A percentile compares a stretch with the other conserved stretches of the same genome.
Conservation (phyloP, 2,329 filamentous ascomycete species). For the Nannizziopsis arthrosporioides region DNA sequence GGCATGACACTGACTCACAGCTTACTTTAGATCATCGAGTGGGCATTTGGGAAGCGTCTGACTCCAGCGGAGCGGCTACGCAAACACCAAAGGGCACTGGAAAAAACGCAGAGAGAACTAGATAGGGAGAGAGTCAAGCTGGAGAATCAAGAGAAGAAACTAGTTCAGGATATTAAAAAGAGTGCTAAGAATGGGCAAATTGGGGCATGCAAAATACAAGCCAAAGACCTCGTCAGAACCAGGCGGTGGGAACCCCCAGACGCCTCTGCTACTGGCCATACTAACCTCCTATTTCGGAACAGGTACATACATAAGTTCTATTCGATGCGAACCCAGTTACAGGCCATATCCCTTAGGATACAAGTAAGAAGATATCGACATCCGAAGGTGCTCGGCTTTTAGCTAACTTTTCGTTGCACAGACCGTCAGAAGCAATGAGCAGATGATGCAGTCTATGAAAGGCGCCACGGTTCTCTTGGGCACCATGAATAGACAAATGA, state of each 20-base stretch:
- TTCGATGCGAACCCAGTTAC: slow-evolving; percentile 90
- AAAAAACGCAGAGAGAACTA: slow-evolving; percentile 93
- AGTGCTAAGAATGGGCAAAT: slow-evolving; percentile 97
- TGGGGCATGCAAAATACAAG: slow-evolving; percentile 96
- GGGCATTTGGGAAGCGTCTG: slow-evolving; percentile 98
- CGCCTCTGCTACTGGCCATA: background rate
- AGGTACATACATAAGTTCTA: slow-evolving; percentile 98
- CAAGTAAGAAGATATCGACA: slow-evolving; percentile 50
- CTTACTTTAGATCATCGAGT: slow-evolving; percentile 72
- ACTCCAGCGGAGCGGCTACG: slow-evolving; percentile 61
- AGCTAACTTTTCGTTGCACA: background rate
- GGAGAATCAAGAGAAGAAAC: slow-evolving; percentile 97
- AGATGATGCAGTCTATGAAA: slow-evolving; percentile 99
- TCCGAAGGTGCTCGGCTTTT: background rate
- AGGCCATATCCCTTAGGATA: slow-evolving; percentile 87
- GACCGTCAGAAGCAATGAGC: slow-evolving; percentile 96
- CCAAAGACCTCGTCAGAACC: slow-evolving; percentile 89
- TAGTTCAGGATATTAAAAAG: slow-evolving; percentile 93
- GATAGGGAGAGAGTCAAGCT: slow-evolving; percentile 91
- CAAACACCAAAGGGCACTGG: slow-evolving; percentile 83
- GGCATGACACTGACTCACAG: slow-evolving; percentile 3
- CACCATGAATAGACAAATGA: slow-evolving; percentile 97
- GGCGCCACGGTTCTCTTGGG: slow-evolving; percentile 84
- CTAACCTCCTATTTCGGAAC: background rate
- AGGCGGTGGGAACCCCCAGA: slow-evolving; percentile 45